Base-by-base conservation (phyloP, 306 rosid species). In the Nissolia schottii region DNA sequence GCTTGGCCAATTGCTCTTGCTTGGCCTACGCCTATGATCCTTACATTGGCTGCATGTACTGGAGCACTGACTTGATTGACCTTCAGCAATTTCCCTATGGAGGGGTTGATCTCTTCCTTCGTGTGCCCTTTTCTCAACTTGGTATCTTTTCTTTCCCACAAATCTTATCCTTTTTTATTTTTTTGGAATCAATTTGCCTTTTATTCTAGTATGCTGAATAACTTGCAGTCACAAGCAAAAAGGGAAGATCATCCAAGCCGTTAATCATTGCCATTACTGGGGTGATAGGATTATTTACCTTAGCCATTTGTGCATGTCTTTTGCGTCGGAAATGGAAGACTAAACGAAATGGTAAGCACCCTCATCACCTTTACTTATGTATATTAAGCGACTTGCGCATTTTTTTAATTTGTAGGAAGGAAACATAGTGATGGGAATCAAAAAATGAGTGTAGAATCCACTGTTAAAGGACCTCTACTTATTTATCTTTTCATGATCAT, bases 71-170 rank as follows among this genome's bases (percentile, higher is more conserved):
- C 6, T 56, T 80, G 13, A 76, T 72, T 55, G 87, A 83, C 27
- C 12, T 67, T 50, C 81, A 76, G 45, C 38, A 59, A 4, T 81
- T 81, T 68, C 71, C 81, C 2, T 0, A 0, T 0, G 75, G 75
- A 4, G 82, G 84, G 14, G 74, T 69, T 46, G 84, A 80, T 62
- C 82, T 83, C 49, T 80, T 59, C 62, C 20, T 80, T 11, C 80
- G 84, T 15, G 40, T 80, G 5, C 68, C 82, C 3, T 2, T 4
- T 2, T 24, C 75, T 10, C 67, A 76, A 27, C 70, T 72, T 0
- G 56, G 87, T 83, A 59, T 7, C 6, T 41, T 19, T 13, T 57
- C 5, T 65, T 31, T 9, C 11, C 6, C n/a, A n/a, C n/a, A n/a
- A n/a, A n/a, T n/a, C n/a, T n/a, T n/a, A n/a, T n/a, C n/a, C n/a